Conservation (phyloP, 164 flowering plant genomes). For the Magnolia sinica region DNA sequence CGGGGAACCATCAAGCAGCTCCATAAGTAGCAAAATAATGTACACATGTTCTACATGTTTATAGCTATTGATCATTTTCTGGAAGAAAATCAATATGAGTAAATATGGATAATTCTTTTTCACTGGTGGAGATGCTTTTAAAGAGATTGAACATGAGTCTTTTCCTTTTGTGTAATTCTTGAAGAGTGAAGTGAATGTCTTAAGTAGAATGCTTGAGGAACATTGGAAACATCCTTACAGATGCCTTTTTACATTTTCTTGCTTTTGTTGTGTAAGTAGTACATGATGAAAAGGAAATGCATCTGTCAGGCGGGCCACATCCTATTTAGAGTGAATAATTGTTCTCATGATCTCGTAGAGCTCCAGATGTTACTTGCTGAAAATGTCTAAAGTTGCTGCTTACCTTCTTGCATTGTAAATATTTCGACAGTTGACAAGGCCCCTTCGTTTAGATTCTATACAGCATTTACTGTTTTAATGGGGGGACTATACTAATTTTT, state of each 20-base stretch:
- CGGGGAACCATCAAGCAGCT: not conserved
- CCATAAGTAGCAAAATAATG: not conserved
- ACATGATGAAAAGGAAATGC: too few species aligned
- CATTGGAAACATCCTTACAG: not conserved
- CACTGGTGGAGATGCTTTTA: not conserved
- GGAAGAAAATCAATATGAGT: not conserved
- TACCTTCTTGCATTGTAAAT: too few species aligned
- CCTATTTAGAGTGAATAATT: too few species aligned
- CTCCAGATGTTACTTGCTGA: too few species aligned
- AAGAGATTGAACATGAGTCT: not conserved
- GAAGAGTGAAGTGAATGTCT: not conserved
- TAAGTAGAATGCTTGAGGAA: not conserved
- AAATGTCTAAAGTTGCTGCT: too few species aligned
- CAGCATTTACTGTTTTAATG: too few species aligned
- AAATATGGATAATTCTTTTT: not conserved
- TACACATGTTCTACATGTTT: not conserved
- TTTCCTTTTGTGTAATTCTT: not conserved
- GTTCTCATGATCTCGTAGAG: too few species aligned
- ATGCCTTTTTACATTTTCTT: not conserved
- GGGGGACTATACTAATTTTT: too few species aligned
- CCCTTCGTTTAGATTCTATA: too few species aligned
- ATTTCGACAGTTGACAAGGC: too few species aligned
- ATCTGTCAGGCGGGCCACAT: too few species aligned
- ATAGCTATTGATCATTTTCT: not conserved
- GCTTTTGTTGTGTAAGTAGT: too few species aligned